These are phyloP conservation scores for Teunomyces tritomae DNA, from an alignment of 805 yeast genomes.

Conservation along the genomic window DNA sequence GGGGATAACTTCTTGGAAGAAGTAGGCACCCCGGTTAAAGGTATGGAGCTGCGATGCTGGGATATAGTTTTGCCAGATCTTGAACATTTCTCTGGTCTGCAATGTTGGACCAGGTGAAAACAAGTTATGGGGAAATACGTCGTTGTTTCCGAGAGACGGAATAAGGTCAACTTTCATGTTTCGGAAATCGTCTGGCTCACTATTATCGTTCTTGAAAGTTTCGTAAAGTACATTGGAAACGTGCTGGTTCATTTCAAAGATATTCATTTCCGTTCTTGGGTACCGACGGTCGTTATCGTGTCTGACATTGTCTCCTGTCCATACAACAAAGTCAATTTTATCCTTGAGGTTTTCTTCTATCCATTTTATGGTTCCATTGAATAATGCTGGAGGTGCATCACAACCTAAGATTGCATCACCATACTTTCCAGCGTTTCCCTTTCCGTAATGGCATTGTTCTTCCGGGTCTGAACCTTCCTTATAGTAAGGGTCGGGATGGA, in stretches of 20 bases:
- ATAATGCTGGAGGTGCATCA: constrained; percentile 65
- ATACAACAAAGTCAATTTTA: constrained; percentile 78
- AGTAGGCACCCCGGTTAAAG: constrained; percentile 74
- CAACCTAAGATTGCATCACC: constrained; percentile 80
- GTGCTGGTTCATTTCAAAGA: constrained; percentile 63
- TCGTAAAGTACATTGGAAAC: constrained; percentile 53
- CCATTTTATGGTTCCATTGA: constrained; percentile 67
- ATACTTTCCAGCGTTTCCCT: constrained; percentile 57
- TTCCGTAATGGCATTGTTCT: constrained; percentile 57
- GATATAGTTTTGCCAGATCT: constrained; percentile 69
- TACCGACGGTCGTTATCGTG: constrained; percentile 75
- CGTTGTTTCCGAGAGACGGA: constrained; percentile 83
- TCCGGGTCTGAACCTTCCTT: constrained; percentile 45
- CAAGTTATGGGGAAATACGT: constrained; percentile 84
- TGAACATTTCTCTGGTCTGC: constrained; percentile 74
- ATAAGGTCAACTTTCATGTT: constrained; percentile 47
- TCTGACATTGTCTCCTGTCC: constrained; percentile 90
- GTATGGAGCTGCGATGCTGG: constrained; percentile 77
- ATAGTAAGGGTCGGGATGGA: constrained; percentile 79
- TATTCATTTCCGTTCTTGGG: constrained; percentile 74
- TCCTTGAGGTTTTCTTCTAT: constrained; percentile 60
- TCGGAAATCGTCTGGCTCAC: constrained; percentile 39
- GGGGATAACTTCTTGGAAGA: constrained; percentile 75
- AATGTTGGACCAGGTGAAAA: constrained; percentile 87
- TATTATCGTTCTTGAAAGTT: constrained; percentile 45